Conservation (phyloP, 2,329 filamentous ascomycete genomes). For the Parascedosporium putredinis region DNA sequence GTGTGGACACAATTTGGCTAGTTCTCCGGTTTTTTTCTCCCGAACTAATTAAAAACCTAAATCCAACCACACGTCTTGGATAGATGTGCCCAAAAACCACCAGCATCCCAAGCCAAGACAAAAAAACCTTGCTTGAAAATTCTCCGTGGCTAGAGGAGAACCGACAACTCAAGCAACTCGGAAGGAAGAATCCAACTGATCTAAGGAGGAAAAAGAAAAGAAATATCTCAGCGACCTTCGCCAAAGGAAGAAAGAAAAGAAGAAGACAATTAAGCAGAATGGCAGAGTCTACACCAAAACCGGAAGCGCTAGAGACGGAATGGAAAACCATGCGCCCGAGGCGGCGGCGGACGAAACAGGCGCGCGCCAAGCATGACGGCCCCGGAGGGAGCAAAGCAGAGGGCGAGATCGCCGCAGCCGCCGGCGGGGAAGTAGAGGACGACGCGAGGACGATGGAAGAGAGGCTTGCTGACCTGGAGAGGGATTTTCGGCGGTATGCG, state of each 20-base stretch:
- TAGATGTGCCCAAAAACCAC: too few species aligned
- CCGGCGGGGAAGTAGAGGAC: background rate
- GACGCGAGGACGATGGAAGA: background rate
- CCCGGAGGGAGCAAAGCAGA: background rate
- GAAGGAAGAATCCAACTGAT: too few species aligned
- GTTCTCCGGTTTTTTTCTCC: too few species aligned
- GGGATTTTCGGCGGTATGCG: background rate
- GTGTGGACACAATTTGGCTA: too few species aligned
- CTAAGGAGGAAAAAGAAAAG: too few species aligned
- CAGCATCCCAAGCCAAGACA: too few species aligned
- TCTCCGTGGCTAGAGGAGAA: too few species aligned
- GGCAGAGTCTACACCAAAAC: background rate
- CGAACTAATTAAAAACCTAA: background rate
- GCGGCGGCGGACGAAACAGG: conserved; percentile 8
- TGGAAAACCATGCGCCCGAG: conserved; percentile 19
- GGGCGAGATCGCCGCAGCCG: background rate
- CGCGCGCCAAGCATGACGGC: too few species aligned
- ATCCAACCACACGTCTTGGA: background rate
- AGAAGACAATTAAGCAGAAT: background rate
- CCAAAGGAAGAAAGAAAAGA: background rate
- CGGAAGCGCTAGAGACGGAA: conserved; percentile 9
- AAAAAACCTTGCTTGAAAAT: too few species aligned
- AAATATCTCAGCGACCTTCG: too few species aligned
- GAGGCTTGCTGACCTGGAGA: background rate
- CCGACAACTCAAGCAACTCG: too few species aligned